A percentile compares a stretch with the other conserved stretches of the same genome.
These are phyloP conservation scores for Conoideocrella luteorostrata DNA, from an alignment of 2,329 filamentous ascomycete genomes.

Conservation along the genomic window DNA sequence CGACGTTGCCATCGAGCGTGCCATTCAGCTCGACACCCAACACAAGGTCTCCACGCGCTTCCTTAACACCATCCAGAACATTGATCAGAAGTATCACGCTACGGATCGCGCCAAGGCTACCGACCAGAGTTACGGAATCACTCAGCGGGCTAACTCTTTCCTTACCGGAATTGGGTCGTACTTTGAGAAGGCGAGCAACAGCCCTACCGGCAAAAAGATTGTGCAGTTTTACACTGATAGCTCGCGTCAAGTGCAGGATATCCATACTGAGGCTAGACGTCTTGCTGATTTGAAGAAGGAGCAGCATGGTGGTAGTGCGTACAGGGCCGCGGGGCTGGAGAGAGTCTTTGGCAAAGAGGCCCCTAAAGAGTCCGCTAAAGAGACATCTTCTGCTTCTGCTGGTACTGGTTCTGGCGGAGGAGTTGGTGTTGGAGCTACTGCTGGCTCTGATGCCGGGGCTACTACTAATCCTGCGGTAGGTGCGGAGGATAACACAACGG, in stretches of 20 bases:
- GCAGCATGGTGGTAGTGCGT: conserved; percentile 51
- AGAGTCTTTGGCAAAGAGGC: conserved; percentile 51
- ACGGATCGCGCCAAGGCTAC: conserved; percentile 78
- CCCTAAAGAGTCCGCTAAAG: conserved; percentile 21
- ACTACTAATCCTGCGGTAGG: conserved; percentile 6
- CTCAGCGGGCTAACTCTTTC: conserved; percentile 60
- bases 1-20: conserved; percentile 67
- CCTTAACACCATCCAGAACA: conserved; percentile 64
- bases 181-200: conserved; percentile 87
- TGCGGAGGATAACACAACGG: conserved; percentile 6
- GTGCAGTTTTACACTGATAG: conserved; percentile 81
- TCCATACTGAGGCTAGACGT: conserved; percentile 83
- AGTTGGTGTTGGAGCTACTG: conserved; percentile 1
- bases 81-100: conserved; percentile 83
- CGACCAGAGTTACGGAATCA: conserved; percentile 79
- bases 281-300: conserved; percentile 82
- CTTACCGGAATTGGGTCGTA: conserved; percentile 70
- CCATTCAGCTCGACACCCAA: conserved; percentile 81
- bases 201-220: conserved; percentile 82
- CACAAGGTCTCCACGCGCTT: conserved; percentile 82
- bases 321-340: conserved; percentile 53
- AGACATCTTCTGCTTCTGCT: conserved; percentile 13
- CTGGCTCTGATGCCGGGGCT: conserved; percentile 3
- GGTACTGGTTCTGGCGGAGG: not conserved
- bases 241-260: conserved; percentile 86